A percentile compares a stretch with the other conserved stretches of the same genome.
Conservation (phyloP, 306 rosid genomes). For the Pueraria montana region DNA sequence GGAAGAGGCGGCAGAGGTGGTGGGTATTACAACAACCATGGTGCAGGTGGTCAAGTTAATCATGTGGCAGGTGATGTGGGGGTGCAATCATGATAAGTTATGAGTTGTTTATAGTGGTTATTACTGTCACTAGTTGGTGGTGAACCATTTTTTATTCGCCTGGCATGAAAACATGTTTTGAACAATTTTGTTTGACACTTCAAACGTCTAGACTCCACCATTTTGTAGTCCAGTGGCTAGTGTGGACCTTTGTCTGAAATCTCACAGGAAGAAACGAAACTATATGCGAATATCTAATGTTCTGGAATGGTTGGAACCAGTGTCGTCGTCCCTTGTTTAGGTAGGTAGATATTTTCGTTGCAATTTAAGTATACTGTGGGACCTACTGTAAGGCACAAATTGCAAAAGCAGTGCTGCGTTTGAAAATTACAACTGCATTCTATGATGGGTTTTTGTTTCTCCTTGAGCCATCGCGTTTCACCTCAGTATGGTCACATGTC, state of each 20-base stretch:
- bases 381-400: no score
- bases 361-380: background rate
- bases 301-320: background rate
- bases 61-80: slow-evolving; percentile 71
- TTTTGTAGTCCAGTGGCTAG: slow-evolving; percentile 54
- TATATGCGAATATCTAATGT: slow-evolving; percentile 19
- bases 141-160: slow-evolving; percentile 51
- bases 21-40: slow-evolving; percentile 66
- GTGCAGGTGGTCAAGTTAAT: slow-evolving; percentile 63
- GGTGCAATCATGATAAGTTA: slow-evolving; percentile 67
- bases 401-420: background rate
- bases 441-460: background rate
- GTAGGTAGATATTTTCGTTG: background rate
- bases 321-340: slow-evolving; percentile 3
- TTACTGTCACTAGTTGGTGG: slow-evolving; percentile 57
- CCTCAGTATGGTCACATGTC: background rate
- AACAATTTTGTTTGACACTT: slow-evolving; percentile 58
- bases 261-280: slow-evolving; percentile 46
- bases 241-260: slow-evolving; percentile 48
- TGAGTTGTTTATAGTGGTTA: slow-evolving; percentile 55
- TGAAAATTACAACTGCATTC: background rate
- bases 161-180: slow-evolving; percentile 55
- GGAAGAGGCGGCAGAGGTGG: slow-evolving; percentile 87
- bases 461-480: background rate
- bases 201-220: slow-evolving; percentile 59